Conservation (phyloP, 2,329 filamentous ascomycete genomes). For the Chaetothyriales sp. region DNA sequence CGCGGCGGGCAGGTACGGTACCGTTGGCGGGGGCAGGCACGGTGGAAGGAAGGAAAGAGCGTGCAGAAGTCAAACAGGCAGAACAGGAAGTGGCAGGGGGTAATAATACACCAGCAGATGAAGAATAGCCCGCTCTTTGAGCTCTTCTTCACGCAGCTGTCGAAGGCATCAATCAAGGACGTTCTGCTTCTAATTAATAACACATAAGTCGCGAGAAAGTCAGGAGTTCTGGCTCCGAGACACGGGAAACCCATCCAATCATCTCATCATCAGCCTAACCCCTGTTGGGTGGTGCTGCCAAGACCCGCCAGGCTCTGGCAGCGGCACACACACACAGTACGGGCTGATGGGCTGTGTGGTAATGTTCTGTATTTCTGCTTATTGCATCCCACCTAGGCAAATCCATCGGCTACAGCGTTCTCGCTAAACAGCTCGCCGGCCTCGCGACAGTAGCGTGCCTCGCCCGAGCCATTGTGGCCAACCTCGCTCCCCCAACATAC, state of each 20-base stretch:
- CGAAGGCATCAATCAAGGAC: not conserved
- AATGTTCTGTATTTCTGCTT: not conserved
- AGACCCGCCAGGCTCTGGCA: no score
- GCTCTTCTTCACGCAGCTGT: not conserved
- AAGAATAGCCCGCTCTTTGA: not conserved
- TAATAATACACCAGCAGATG: not conserved
- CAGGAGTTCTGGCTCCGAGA: not conserved
- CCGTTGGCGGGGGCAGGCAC: not conserved
- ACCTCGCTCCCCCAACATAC: slow-evolving; percentile 91
- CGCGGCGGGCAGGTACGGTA: no score
- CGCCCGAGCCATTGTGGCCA: slow-evolving; percentile 46
- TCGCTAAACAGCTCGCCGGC: slow-evolving; percentile 78
- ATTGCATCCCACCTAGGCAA: not conserved
- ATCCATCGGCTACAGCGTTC: slow-evolving; percentile 8
- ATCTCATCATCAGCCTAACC: no score
- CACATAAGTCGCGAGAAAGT: not conserved
- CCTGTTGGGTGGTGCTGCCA: no score
- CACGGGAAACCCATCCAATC: not conserved
- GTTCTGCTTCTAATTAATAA: not conserved
- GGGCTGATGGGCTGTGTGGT: no score
- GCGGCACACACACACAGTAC: not conserved
- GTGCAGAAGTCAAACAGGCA: not conserved
- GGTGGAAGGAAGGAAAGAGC: not conserved
- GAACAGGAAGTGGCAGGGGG: not conserved
- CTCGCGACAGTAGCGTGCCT: slow-evolving; percentile 73